Evolutionary conservation across 176 grass and related monocot genomes (phyloP), one percentile per base, ranked within the genome.

Genomic region (Melocanna baccifera): DNA sequence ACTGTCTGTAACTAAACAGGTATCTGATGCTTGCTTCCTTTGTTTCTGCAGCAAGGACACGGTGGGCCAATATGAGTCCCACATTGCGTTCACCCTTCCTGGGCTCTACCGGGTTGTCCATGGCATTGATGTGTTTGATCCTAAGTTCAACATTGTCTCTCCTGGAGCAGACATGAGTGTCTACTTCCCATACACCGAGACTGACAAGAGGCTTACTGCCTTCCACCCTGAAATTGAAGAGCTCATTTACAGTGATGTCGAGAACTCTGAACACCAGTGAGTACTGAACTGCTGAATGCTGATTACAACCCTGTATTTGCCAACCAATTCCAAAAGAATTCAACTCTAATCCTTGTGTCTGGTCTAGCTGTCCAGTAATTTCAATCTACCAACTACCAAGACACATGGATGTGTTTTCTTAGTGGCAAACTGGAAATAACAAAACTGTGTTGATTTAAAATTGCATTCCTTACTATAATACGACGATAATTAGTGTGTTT

Each of bases 101-200:
- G 96, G 88, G 43, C 87, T 98, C 4, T 98, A 98, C 93, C 93
- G 96, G 7, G 96, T 98, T 55, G 96, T 98, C 25, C 91, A 98
- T 61, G 96, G 96, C 64, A 98, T 98, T 79, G 91, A 98, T 69
- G 96, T 93, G 57, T 98, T 98, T 29, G 96, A 98, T 82, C 96
- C 96, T 8, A 98, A 98, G 73, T 98, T 98, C 83, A 98, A 98
- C 93, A 98, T 98, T 45, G 96, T 98, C 63, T 98, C 96, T 45
- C 96, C 96, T 59, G 96, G 96, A 88, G 96, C 96, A 73, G 96
- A 98, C 87, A 95, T 95, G 96, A 87, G 36, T 13, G 86, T 98
- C 51, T 98, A 98, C 87, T 95, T 83, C 87, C 96, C 96, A 0
- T 90, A 98, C 83, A 90, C 85, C 2, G 96, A 98, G 71, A 83